A percentile compares a stretch with the other conserved stretches of the same genome.
These are phyloP conservation scores for Curvularia sp. DNA, from an alignment of 2,329 filamentous ascomycete genomes.

Conservation along the genomic window DNA sequence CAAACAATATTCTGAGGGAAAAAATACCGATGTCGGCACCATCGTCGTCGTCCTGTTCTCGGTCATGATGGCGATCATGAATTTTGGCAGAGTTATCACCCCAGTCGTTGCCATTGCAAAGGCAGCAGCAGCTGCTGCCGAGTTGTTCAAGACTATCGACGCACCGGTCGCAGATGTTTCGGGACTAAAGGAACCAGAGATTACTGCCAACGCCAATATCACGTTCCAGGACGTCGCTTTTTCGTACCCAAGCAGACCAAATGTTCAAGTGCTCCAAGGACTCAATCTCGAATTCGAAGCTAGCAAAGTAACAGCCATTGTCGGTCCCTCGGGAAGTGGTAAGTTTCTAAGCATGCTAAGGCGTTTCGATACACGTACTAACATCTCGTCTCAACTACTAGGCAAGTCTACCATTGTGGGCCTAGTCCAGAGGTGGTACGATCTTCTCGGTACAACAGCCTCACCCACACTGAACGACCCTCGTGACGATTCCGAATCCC, in stretches of 20 bases:
- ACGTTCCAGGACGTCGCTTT: constrained; percentile 46
- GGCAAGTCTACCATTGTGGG: constrained; percentile 79
- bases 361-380: neutral
- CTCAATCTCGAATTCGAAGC: constrained; percentile 66
- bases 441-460: constrained; percentile 52
- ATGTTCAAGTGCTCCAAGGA: constrained; percentile 68
- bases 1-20: constrained; percentile 43
- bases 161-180: constrained; percentile 36
- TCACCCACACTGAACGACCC: constrained; percentile 2
- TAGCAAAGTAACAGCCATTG: constrained; percentile 75
- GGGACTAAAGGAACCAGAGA: constrained; percentile 47
- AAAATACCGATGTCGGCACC: constrained; percentile 39
- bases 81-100: constrained; percentile 40
- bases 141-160: constrained; percentile 50
- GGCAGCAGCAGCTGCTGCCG: constrained; percentile 46
- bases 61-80: constrained; percentile 49
- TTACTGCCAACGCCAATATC: constrained; percentile 47
- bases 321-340: constrained; percentile 65
- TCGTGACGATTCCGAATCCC: constrained; percentile 1
- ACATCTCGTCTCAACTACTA: constrained; percentile 42
- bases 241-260: constrained; percentile 59
- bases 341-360: neutral
- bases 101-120: constrained; percentile 48
- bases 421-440: constrained; percentile 75
- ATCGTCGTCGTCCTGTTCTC: constrained; percentile 52